Percentiles rank a stretch among this genome's conserved stretches.
Evolutionary conservation across 2,329 filamentous ascomycete genomes (phyloP).

Genomic region (Trematosphaeria pertusa): DNA sequence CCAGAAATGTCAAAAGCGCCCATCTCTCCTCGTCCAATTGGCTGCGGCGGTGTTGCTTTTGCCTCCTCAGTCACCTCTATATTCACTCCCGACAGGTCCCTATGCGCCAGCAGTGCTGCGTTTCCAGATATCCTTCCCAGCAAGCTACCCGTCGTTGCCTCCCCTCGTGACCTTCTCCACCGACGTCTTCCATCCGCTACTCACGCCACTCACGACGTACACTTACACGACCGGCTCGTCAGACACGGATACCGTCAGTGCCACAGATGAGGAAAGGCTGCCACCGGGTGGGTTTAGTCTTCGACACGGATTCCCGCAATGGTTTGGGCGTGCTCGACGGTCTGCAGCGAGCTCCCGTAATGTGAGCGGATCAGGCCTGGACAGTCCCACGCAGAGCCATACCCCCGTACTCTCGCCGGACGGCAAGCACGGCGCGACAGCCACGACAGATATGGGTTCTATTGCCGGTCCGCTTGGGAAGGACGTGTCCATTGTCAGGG

Average conservation of each 20-base stretch:
- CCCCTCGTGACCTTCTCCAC: constrained; percentile 88
- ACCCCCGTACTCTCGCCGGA: constrained; percentile 24
- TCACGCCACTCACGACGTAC: constrained; percentile 93
- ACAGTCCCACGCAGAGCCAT: constrained; percentile 24
- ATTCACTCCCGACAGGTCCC: constrained; percentile 67
- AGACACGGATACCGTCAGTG: constrained; percentile 79
- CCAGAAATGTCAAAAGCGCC: too few relatives aligned
- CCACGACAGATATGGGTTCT: constrained; percentile 13
- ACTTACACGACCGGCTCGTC: constrained; percentile 81
- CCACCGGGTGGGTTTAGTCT: constrained; percentile 91
- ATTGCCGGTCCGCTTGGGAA: constrained; percentile 11
- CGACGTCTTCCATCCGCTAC: constrained; percentile 93
- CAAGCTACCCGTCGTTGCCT: constrained; percentile 77
- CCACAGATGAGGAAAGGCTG: constrained; percentile 80
- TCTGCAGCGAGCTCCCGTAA: constrained; percentile 40
- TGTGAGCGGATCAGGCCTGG: constrained; percentile 38
- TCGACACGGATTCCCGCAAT: constrained; percentile 86
- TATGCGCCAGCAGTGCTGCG: constrained; percentile 87
- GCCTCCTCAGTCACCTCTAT: not conserved
- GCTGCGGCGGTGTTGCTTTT: not conserved
- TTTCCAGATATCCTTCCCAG: constrained; percentile 88
- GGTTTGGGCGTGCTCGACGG: constrained; percentile 68
- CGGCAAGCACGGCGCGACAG: constrained; percentile 12
- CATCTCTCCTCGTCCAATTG: too few relatives aligned
- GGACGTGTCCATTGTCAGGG: constrained; percentile 53